Evolutionary conservation across 2,329 filamentous ascomycete genomes (phyloP).

Genomic region (Purpureocillium takamizusanense): DNA sequence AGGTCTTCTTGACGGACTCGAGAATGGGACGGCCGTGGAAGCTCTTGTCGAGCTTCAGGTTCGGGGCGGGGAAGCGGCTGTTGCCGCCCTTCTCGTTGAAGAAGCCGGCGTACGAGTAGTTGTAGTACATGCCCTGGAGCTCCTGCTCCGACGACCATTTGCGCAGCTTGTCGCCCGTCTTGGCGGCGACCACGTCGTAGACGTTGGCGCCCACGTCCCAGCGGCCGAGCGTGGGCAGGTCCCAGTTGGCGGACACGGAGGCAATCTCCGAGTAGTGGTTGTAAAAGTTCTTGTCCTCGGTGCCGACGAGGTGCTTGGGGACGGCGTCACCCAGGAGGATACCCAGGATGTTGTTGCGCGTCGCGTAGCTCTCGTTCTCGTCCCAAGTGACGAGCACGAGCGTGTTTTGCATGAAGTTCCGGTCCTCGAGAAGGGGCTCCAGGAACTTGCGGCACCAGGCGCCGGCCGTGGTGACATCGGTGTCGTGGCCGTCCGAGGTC

Average conservation of each 20-base stretch:
- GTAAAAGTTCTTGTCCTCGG: constrained; percentile 61
- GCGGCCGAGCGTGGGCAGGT: constrained; percentile 58
- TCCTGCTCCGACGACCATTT: constrained; percentile 21
- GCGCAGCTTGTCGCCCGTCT: constrained; percentile 46
- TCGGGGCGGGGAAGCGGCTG: constrained; percentile 28
- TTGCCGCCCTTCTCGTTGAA: constrained; percentile 29
- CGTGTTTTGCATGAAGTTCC: constrained; percentile 66
- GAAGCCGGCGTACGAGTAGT: constrained; percentile 43
- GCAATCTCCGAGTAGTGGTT: constrained; percentile 63
- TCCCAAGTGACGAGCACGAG: constrained; percentile 73
- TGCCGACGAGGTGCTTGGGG: constrained; percentile 53
- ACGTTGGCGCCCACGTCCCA: constrained; percentile 67
- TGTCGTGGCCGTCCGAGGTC: constrained; percentile 70
- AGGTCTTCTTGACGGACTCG: constrained; percentile 25
- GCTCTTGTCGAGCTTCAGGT: constrained; percentile 24
- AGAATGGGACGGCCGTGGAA: constrained; percentile 24
- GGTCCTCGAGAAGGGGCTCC: constrained; percentile 58
- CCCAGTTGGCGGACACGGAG: constrained; percentile 63
- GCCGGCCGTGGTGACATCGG: constrained; percentile 58
- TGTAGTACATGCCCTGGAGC: constrained; percentile 37
- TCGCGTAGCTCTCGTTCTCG: constrained; percentile 61
- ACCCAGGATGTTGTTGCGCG: constrained; percentile 59
- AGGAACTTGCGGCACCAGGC: constrained; percentile 61
- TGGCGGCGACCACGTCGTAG: constrained; percentile 49
- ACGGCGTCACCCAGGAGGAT: constrained; percentile 70